Percentiles rank a stretch among this genome's conserved stretches.
Conservation (phyloP, 1,284 basidiomycete genomes). For the Trichosporon asahii region DNA sequence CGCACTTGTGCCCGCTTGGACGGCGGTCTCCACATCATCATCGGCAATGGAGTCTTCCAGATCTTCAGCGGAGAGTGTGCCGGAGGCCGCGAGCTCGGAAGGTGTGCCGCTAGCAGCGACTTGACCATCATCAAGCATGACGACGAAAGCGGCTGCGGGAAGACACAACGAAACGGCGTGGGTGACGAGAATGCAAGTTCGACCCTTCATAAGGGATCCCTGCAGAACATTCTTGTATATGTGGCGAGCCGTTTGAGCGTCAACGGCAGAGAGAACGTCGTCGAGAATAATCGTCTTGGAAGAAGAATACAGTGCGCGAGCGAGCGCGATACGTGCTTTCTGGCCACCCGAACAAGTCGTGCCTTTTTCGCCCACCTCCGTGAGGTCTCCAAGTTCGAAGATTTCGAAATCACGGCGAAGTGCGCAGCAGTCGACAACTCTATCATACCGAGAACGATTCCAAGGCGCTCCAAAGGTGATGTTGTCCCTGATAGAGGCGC, state of each 20-base stretch:
- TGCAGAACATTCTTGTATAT: slow-evolving; percentile 43
- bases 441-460: slow-evolving; percentile 53
- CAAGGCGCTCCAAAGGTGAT: slow-evolving; percentile 56
- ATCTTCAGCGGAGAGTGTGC: slow-evolving; percentile 26
- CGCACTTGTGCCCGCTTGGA: background rate
- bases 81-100: slow-evolving; percentile 30
- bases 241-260: slow-evolving; percentile 54
- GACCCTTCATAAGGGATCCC: slow-evolving; percentile 48
- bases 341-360: slow-evolving; percentile 54
- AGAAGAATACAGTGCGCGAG: slow-evolving; percentile 48
- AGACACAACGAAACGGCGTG: slow-evolving; percentile 56
- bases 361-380: slow-evolving; percentile 60
- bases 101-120: slow-evolving; percentile 45
- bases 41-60: background rate
- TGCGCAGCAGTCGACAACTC: slow-evolving; percentile 56
- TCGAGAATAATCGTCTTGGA: slow-evolving; percentile 49
- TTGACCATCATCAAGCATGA: slow-evolving; percentile 45
- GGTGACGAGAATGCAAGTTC: slow-evolving; percentile 57
- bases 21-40: background rate
- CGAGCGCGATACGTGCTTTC: slow-evolving; percentile 50
- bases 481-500: slow-evolving; percentile 58
- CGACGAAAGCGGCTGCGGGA: slow-evolving; percentile 51
- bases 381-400: slow-evolving; percentile 57
- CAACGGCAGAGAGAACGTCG: slow-evolving; percentile 50
- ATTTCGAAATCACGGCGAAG: slow-evolving; percentile 56